Evolutionary conservation across 768 basidiomycete genomes (phyloP), one percentile per base, ranked within the genome.

Genomic region (Xerocomellus intermedius): DNA sequence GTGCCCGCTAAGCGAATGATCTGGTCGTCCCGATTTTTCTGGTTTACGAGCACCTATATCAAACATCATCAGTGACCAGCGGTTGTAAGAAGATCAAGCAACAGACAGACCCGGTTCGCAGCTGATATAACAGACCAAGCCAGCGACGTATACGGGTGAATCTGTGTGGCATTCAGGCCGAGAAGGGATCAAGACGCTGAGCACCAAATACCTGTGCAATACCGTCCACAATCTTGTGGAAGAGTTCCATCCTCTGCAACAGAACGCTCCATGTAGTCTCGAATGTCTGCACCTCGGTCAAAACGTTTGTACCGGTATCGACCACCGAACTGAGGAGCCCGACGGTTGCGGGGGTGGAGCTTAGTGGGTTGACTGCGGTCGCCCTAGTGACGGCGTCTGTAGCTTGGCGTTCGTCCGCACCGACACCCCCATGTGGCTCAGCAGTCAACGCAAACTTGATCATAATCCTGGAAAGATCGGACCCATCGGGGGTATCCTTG

Each of bases 61-160:
- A n/a, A n/a, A n/a, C n/a, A n/a, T n/a, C n/a, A n/a, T n/a, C n/a
- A n/a, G n/a, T n/a, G n/a, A n/a, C n/a, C n/a, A n/a, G n/a, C n/a
- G n/a, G n/a, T n/a, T n/a, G n/a, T n/a, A n/a, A n/a, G n/a, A n/a
- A n/a, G n/a, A n/a, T n/a, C n/a, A n/a, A n/a, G n/a, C n/a, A n/a
- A n/a, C n/a, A n/a, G n/a, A n/a, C n/a, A n/a, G n/a, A n/a, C n/a
- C n/a, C n/a, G n/a, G n/a, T n/a, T n/a, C n/a, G n/a, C n/a, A n/a
- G n/a, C n/a, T n/a, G n/a, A n/a, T n/a, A n/a, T n/a, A n/a, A n/a
- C n/a, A n/a, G n/a, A n/a, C n/a, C n/a, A 58, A 2, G 45, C 48
- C 8, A 55, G 22, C 2, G 50, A 58, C 3, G 35, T 16, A 48
- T 50, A 55, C 10, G 53, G 57, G 33, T 55, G 52, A n/a, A 55